These are phyloP conservation scores for Hylodesmum podocarpum DNA, from an alignment of 306 rosid species.

Conservation along the genomic window DNA sequence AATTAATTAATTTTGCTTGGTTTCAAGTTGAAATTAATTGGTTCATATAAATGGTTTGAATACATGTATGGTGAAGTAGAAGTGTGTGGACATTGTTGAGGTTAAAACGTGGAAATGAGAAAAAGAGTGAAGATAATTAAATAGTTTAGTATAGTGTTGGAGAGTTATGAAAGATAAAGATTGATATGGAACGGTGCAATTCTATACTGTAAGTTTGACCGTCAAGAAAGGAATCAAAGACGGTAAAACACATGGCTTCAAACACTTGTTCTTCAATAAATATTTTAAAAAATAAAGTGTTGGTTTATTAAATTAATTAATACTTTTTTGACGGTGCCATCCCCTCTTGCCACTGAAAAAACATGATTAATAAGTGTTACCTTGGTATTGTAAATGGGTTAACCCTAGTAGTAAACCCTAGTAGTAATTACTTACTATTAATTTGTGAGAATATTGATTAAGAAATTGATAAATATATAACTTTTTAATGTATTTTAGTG, in stretches of 20 bases:
- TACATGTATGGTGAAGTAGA: neutral
- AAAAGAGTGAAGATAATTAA: neutral
- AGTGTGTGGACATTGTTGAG: neutral
- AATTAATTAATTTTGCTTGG: neutral
- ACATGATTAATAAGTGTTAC: conserved; percentile 26
- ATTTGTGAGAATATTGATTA: neutral
- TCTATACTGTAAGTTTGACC: conserved; percentile 71
- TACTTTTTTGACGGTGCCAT: conserved; percentile 31
- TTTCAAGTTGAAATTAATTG: conserved; percentile 6
- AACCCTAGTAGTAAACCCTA: neutral
- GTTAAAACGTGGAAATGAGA: conserved; percentile 4
- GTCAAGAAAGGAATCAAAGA: conserved; percentile 76
- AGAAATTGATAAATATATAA: neutral
- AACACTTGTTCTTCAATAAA: conserved; percentile 18
- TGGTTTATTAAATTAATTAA: conserved; percentile 14
- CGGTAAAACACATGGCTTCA: conserved; percentile 75
- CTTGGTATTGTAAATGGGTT: neutral
- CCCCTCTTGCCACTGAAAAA: conserved; percentile 24
- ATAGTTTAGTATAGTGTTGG: conserved; percentile 7
- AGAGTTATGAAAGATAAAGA: conserved; percentile 49
- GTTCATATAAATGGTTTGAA: too few species aligned
- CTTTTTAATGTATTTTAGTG: too few species aligned
- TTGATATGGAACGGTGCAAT: conserved; percentile 70
- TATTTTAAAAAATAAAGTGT: neutral
- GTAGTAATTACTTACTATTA: too few species aligned